Conservation (phyloP, 2,329 filamentous ascomycete genomes). For the Alternaria sp. region DNA sequence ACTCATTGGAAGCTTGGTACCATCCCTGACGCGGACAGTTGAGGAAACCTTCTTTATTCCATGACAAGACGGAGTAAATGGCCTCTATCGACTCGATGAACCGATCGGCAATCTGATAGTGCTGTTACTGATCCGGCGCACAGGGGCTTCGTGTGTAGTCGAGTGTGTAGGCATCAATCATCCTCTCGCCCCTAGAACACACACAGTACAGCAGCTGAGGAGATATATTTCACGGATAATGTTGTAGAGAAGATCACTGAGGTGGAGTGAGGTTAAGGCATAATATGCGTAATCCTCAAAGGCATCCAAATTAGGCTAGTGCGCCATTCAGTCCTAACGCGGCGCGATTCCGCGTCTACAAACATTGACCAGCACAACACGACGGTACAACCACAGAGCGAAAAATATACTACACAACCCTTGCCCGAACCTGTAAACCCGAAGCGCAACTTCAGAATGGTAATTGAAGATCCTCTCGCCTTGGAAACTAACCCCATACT, state of each 20-base stretch:
- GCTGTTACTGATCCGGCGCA: background rate
- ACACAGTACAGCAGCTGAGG: background rate
- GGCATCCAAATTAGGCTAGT: conserved; percentile 2
- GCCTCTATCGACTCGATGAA: background rate
- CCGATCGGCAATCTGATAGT: background rate
- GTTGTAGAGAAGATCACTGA: background rate
- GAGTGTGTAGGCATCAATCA: background rate
- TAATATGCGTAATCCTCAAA: background rate
- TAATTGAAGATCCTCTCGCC: background rate
- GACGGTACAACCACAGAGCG: background rate
- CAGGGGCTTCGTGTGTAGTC: background rate
- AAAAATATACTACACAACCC: background rate
- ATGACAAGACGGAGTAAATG: background rate
- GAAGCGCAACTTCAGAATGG: background rate
- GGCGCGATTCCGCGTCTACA: background rate
- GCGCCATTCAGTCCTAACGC: conserved; percentile 3
- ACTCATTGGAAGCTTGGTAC: background rate
- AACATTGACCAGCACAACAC: background rate
- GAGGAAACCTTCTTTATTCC: background rate
- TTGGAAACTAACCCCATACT: background rate
- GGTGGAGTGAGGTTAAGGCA: background rate
- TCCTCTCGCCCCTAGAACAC: background rate
- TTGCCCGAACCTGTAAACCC: too few relatives aligned
- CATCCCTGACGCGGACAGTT: background rate
- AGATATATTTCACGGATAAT: accelerated